Conservation (phyloP, 352 stramenopile genomes). For the Hyaloperonospora brassicae region DNA sequence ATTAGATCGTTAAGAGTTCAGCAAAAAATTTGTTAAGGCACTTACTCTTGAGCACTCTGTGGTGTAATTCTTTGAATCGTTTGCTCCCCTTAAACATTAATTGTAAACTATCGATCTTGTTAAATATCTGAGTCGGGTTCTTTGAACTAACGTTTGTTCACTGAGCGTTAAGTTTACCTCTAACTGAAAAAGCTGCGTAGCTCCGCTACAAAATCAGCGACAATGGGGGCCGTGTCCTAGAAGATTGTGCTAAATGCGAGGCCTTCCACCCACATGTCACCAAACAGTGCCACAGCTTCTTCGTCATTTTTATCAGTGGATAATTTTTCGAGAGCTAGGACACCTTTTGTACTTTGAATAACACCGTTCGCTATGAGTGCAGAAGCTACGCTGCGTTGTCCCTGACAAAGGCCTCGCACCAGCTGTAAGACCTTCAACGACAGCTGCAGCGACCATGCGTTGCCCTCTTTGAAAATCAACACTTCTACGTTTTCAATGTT, state of each 20-base stretch:
- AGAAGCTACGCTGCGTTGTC: conserved; percentile 32
- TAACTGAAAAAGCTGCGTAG: too few relatives aligned
- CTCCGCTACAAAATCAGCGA: too few relatives aligned
- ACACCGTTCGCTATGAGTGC: conserved; percentile 34
- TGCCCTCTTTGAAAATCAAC: conserved; percentile 25
- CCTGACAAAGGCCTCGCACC: conserved; percentile 42
- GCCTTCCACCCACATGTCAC: conserved; percentile 40
- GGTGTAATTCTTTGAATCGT: too few relatives aligned
- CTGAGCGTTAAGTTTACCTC: too few relatives aligned
- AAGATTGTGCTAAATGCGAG: conserved; percentile 56
- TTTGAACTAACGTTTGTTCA: too few relatives aligned
- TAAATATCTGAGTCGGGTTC: too few relatives aligned
- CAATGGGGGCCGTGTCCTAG: conserved; percentile 58
- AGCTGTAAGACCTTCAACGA: conserved; percentile 38
- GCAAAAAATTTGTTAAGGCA: too few relatives aligned
- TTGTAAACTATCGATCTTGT: too few relatives aligned
- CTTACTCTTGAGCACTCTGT: too few relatives aligned
- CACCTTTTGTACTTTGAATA: conserved; percentile 54
- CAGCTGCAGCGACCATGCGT: conserved; percentile 25
- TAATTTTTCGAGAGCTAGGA: conserved; percentile 36
- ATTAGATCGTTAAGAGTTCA: too few relatives aligned
- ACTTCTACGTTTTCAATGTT: conserved; percentile 49
- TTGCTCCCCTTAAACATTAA: too few relatives aligned
- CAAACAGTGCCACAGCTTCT: conserved; percentile 19
- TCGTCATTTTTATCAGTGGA: conserved; percentile 12